Evolutionary conservation across 2,329 filamentous ascomycete species (phyloP).

Genomic region (Claviceps sp.): DNA sequence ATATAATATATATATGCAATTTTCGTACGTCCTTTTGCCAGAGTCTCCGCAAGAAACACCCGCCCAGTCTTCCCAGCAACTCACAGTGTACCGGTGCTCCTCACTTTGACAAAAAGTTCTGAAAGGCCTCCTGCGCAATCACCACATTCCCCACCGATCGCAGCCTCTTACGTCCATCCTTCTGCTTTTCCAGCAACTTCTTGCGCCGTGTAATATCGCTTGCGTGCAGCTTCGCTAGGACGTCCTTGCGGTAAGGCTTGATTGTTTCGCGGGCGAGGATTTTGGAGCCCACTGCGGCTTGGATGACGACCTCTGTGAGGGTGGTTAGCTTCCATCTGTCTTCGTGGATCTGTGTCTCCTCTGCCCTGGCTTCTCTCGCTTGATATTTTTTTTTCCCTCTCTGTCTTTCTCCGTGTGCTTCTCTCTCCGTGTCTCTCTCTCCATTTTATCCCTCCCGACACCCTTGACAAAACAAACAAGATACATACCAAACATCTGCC

Average conservation of each 20-base stretch:
- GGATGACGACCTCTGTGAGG: slow-evolving; percentile 70
- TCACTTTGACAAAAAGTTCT: slow-evolving; percentile 78
- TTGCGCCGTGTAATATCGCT: slow-evolving; percentile 69
- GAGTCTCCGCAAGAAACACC: no score
- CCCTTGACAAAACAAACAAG: neutral
- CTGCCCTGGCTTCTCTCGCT: no score
- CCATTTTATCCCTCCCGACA: no score
- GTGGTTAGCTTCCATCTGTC: neutral
- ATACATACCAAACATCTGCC: slow-evolving; percentile 68
- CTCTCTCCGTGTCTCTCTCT: no score
- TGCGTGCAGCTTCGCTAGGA: slow-evolving; percentile 83
- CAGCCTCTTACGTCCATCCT: slow-evolving; percentile 82
- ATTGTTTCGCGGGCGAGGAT: slow-evolving; percentile 88
- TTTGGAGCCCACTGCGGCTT: slow-evolving; percentile 69
- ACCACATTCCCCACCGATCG: slow-evolving; percentile 77
- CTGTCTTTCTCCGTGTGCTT: neutral
- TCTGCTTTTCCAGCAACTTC: slow-evolving; percentile 92
- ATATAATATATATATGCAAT: no score
- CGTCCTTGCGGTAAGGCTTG: slow-evolving; percentile 94
- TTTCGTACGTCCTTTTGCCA: no score
- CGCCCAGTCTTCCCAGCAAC: no score
- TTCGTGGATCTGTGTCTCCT: neutral
- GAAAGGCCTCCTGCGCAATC: slow-evolving; percentile 94
- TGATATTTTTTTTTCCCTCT: neutral
- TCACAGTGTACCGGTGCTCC: neutral